These are phyloP conservation scores for Trichosanthes cucumerina DNA, from an alignment of 306 rosid genomes.

Conservation along the genomic window DNA sequence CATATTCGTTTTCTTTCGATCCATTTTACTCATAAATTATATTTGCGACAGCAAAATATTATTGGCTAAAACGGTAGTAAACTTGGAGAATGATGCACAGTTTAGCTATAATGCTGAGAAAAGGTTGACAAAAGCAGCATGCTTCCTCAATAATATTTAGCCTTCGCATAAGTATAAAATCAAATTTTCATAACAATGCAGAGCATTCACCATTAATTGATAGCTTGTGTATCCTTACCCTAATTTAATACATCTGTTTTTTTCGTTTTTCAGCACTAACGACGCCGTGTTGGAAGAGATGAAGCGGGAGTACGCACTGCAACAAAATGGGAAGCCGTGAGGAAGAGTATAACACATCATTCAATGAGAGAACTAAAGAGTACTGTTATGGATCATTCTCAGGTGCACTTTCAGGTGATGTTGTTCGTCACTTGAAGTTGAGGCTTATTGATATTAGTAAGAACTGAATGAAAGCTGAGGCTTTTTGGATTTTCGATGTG, in stretches of 20 bases:
- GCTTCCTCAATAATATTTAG: neutral
- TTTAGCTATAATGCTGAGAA: neutral
- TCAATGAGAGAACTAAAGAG: neutral
- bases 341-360: neutral
- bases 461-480: neutral
- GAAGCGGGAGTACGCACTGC: constrained; percentile 4
- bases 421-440: neutral
- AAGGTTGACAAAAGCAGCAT: neutral
- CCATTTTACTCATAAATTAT: neutral
- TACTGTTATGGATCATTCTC: neutral
- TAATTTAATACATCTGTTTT: neutral
- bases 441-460: neutral
- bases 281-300: constrained; percentile 3
- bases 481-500: neutral
- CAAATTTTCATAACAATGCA: neutral
- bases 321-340: neutral
- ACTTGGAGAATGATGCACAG: neutral
- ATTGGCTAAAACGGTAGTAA: neutral
- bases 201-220: neutral
- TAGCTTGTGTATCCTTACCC: neutral
- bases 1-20: neutral
- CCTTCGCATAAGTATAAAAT: neutral
- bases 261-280: neutral
- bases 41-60: too few species aligned
- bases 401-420: neutral